Base-by-base conservation (phyloP, 2,329 filamentous ascomycete species). In the Epichloe brachyelytri region DNA sequence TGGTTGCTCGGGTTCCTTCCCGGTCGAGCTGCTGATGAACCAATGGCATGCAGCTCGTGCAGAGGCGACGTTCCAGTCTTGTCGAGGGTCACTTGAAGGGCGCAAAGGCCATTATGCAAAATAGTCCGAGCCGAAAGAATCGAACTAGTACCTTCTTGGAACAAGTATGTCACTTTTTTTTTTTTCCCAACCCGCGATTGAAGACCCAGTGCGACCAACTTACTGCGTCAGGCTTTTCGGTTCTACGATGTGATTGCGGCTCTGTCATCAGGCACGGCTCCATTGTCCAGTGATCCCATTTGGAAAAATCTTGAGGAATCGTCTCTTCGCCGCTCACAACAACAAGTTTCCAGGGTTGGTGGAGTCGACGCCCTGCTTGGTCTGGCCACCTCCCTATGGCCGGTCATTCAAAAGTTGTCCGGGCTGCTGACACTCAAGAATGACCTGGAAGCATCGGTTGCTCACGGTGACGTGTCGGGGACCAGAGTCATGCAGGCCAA, bases 231-330 rank as follows among this genome's bases (percentile, higher is more conserved):
- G 79, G 78, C 79, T 1, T 83, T 83, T 57, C 74, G 77, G 5
- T 83, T 82, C 57, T 82, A 83, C 63, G 79, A 83, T 59, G 79
- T 83, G 20, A 82, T 82, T 51, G 75, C 79, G 5, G 79, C 80
- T 1, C 65, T 83, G 33, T 83, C 79, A 0, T 72, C 82, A 48
- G 78, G 78, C 50, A 79, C 76, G 12, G 68, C 77, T 4, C 78
- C 79, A 2, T 68, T 81, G 12, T 76, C 76, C 1, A 71, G 67
- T 12, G 69, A 74, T 3, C 72, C 75, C 2, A 70, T 71, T 12
- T 68, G 70, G 5, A 70, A 71, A 15, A 69, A 71, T 22, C 66
- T 76, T 2, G 61, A 72, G 3, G 72, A 74, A 1, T 67, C 76
- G 39, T 69, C 75, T 15, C 69, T 72, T 2, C 60, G 72, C n/a